phyloP scores from a whole-genome alignment of 2,329 filamentous ascomycete species.

The Bertia moriformis region DNA sequence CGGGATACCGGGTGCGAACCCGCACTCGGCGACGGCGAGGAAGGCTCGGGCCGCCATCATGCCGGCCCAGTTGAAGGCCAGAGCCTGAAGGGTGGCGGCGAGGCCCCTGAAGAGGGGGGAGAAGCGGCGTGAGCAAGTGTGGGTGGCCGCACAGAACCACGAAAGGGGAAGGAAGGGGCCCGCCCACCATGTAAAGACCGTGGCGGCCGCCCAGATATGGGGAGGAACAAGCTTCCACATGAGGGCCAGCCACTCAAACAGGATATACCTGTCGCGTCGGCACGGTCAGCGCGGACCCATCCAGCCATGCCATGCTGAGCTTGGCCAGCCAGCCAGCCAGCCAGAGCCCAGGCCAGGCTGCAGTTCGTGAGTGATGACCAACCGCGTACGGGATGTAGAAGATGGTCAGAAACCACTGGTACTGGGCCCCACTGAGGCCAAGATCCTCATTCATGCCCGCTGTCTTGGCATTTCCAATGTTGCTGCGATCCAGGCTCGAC shows the following conservation, averaged over 20 bases:
- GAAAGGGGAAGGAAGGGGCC: too few relatives aligned
- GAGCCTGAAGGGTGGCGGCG: not conserved
- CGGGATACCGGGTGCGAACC: slow-evolving; percentile 11
- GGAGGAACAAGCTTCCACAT: slow-evolving; percentile 25
- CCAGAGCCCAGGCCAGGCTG: not conserved
- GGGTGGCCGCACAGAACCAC: too few relatives aligned
- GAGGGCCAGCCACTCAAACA: slow-evolving; percentile 24
- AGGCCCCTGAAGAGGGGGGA: not conserved
- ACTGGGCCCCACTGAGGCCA: slow-evolving; percentile 19
- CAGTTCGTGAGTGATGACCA: too few relatives aligned
- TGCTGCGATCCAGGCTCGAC: slow-evolving; percentile 21
- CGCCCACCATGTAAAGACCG: not conserved
- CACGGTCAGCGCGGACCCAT: too few relatives aligned
- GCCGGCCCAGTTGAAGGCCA: not conserved
- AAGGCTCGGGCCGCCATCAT: not conserved
- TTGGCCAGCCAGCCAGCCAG: too few relatives aligned
- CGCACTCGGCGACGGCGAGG: not conserved
- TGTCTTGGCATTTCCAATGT: slow-evolving; percentile 21
- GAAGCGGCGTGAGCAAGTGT: not conserved
- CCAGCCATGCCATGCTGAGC: too few relatives aligned
- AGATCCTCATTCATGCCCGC: slow-evolving; percentile 20
- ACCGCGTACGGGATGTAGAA: slow-evolving; percentile 29
- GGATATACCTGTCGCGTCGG: slow-evolving; percentile 11
- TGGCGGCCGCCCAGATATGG: slow-evolving; percentile 3
- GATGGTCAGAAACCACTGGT: slow-evolving; percentile 27